A percentile compares a stretch with the other conserved stretches of the same genome.
phyloP scores from a whole-genome alignment of 805 yeast species.

The Saccharomycopsis selenospora region DNA sequence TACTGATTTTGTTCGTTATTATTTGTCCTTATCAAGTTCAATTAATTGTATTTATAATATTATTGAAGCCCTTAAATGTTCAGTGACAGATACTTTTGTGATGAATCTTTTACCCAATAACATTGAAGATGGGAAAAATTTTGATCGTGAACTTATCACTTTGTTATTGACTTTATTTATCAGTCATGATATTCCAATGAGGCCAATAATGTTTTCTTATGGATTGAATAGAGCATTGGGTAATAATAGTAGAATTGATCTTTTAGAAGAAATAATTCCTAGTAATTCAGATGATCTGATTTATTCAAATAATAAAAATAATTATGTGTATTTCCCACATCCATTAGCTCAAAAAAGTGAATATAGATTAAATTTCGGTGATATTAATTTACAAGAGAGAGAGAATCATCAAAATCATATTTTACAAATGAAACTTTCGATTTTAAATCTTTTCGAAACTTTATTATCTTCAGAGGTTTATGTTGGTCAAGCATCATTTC shows the following conservation, averaged over 20 bases:
- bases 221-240: slow-evolving; percentile 53
- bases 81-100: slow-evolving; percentile 24
- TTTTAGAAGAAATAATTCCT: slow-evolving; percentile 40
- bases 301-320: slow-evolving; percentile 1
- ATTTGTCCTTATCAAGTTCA: slow-evolving; percentile 15
- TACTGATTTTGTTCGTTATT: slow-evolving; percentile 13
- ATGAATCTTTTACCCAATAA: slow-evolving; percentile 22
- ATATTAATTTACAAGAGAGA: slow-evolving; percentile 21
- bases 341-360: slow-evolving; percentile 12
- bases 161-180: slow-evolving; percentile 33
- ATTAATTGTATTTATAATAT: slow-evolving; percentile 13
- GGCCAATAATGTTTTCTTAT: slow-evolving; percentile 36
- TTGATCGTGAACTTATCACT: slow-evolving; percentile 23
- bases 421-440: slow-evolving; percentile 37
- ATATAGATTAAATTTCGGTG: background rate
- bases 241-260: slow-evolving; percentile 37
- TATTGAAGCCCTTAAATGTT: slow-evolving; percentile 6
- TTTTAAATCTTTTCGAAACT: slow-evolving; percentile 44
- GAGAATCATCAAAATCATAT: slow-evolving; percentile 38
- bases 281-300: slow-evolving; percentile 18
- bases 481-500: slow-evolving; percentile 2
- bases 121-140: slow-evolving; percentile 4
- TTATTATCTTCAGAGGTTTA: slow-evolving; percentile 11
- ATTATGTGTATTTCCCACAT: slow-evolving; percentile 9
- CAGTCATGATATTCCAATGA: slow-evolving; percentile 30